Evolutionary conservation across 73 alveolate genomes (phyloP).

Genomic region (Blepharisma stoltei): DNA sequence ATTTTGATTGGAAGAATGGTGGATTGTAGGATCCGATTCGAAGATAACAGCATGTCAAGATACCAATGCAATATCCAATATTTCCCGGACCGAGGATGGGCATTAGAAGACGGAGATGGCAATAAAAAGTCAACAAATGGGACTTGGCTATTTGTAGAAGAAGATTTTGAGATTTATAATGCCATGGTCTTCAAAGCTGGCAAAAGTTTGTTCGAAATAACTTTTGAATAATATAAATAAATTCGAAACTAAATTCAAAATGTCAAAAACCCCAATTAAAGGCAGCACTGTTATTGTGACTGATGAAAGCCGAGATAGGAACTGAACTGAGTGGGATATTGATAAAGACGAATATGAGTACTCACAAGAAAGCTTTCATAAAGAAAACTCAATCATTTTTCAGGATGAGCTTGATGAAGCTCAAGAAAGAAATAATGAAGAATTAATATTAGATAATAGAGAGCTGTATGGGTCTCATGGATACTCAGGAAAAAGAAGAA

Average conservation of each 20-base stretch:
- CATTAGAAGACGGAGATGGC: slow-evolving; percentile 57
- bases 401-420: no score
- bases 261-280: no score
- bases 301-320: no score
- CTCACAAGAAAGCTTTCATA: no score
- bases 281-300: no score
- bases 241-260: background rate
- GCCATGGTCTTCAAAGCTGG: slow-evolving; percentile 60
- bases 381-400: no score
- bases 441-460: background rate
- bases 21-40: slow-evolving; percentile 55
- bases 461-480: background rate
- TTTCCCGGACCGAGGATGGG: slow-evolving; percentile 37
- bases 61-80: slow-evolving; percentile 52
- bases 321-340: no score
- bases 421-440: no score
- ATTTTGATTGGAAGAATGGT: slow-evolving; percentile 62
- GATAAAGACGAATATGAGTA: no score
- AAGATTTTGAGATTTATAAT: slow-evolving; percentile 47
- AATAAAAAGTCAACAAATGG: slow-evolving; percentile 55
- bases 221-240: background rate
- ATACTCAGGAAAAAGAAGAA: background rate
- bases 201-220: slow-evolving; percentile 35
- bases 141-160: slow-evolving; percentile 67
- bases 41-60: slow-evolving; percentile 69